Conservation (phyloP, 306 rosid species). For the Carpinus fangiana region DNA sequence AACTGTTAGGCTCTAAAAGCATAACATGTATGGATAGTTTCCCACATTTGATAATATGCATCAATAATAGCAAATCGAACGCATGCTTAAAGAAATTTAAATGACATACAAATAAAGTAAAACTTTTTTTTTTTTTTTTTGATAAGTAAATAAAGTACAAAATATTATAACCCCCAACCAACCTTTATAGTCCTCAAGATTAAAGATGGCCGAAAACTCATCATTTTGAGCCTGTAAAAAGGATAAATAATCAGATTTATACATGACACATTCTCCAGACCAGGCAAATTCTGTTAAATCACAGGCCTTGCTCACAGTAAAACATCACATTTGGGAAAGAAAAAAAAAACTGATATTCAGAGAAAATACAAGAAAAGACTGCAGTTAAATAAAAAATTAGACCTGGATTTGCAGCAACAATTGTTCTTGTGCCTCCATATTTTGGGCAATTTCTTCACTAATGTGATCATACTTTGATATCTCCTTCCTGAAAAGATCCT, state of each 20-base stretch:
- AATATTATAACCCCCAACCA: conserved; percentile 4
- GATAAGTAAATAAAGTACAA: not conserved
- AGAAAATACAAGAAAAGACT: conserved; percentile 4
- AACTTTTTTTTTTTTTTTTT: too few species aligned
- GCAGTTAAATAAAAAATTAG: not conserved
- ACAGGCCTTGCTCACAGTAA: not conserved
- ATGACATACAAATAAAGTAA: conserved; percentile 4
- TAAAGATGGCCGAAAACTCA: conserved; percentile 73
- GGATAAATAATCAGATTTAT: conserved; percentile 25
- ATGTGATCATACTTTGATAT: conserved; percentile 87
- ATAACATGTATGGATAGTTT: not conserved
- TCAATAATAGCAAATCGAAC: not conserved
- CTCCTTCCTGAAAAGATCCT: conserved; percentile 96
- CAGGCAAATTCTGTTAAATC: not conserved
- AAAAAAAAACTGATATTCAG: not conserved
- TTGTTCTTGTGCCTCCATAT: conserved; percentile 93
- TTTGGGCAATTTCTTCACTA: conserved; percentile 82
- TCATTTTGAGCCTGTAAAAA: conserved; percentile 82
- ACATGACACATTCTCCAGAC: not conserved
- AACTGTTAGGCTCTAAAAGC: not conserved
- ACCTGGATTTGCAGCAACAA: conserved; percentile 96
- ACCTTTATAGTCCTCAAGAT: conserved; percentile 98
- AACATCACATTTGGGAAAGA: not conserved
- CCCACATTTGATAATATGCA: not conserved
- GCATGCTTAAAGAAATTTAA: not conserved